phyloP scores from a whole-genome alignment of 169 alveolate genomes.

The Plasmodium adleri region DNA sequence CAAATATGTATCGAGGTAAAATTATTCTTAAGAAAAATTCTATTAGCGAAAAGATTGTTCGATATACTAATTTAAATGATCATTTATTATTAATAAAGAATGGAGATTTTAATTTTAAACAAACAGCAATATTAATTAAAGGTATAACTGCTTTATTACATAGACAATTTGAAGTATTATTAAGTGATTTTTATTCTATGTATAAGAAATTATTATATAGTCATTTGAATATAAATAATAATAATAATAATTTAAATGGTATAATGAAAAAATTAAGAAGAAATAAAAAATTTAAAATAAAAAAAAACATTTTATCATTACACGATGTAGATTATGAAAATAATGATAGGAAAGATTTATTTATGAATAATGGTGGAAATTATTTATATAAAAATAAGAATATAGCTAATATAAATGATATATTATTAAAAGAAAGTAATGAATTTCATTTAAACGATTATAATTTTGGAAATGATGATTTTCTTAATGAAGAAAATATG shows the following conservation, averaged over 20 bases:
- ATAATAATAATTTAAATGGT: constrained; percentile 8
- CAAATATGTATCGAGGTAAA: constrained; percentile 62
- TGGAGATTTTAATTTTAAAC: constrained; percentile 69
- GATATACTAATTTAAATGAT: constrained; percentile 72
- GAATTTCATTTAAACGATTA: constrained; percentile 40
- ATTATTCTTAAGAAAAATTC: constrained; percentile 64
- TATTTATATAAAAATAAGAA: constrained; percentile 51
- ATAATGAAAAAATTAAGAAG: constrained; percentile 22
- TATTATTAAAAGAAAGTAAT: constrained; percentile 60
- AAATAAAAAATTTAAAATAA: constrained; percentile 34
- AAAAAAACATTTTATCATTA: constrained; percentile 36
- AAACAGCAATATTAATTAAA: constrained; percentile 74
- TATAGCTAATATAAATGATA: constrained; percentile 59
- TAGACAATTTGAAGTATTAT: constrained; percentile 64
- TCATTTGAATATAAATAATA: constrained; percentile 17
- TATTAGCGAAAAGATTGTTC: constrained; percentile 52
- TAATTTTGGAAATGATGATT: constrained; percentile 37
- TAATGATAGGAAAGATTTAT: constrained; percentile 13
- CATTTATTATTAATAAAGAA: constrained; percentile 53
- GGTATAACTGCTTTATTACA: constrained; percentile 71
- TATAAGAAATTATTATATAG: constrained; percentile 53
- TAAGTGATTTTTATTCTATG: constrained; percentile 70
- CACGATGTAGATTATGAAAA: constrained; percentile 18
- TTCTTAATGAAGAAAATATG: constrained; percentile 58
- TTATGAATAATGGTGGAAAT: constrained; percentile 12